Evolutionary conservation across 805 yeast genomes (phyloP), one percentile per base, ranked within the genome.

Genomic region (Candida chilensis): DNA sequence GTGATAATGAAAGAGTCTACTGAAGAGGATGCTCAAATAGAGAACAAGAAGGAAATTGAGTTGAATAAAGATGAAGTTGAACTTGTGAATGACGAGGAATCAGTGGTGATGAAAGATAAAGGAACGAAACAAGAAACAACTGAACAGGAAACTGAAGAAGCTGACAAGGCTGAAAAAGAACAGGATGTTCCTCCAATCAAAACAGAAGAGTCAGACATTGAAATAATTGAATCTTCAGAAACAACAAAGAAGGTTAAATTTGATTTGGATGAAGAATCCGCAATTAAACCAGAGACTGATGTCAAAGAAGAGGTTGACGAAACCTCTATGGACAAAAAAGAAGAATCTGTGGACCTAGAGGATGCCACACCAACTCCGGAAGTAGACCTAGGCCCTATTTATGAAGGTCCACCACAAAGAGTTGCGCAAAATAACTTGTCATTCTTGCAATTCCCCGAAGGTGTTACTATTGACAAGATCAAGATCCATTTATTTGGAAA

Each of bases 361-460:
- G 31, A 30, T 9, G 24, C 19, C 11, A 34, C 24, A 7, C 29
- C 27, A n/a, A 34, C 24, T 12, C 19, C 16, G 8, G 35, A 22
- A 16, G 32, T 18, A 4, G 32, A 27, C 16, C 9, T 20, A 15
- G 16, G 18, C 27, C 32, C 5, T n/a, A 36, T 60, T 0, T 74
- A 64, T 41, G 78, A 77, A 48, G 94, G 94, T 0, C 94, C 94
- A 1, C 51, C 60, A 2, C 86, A 77, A 43, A 63, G 63, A 31
- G 74, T 79, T 2, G 63, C 74, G 1, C 61, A 71, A 20, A 74
- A 78, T 40, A 58, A 58, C 24, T 49, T 85, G 0, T 61, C 71
- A 2, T 56, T 82, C 27, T 63, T 74, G 35, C 70, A 69, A 21
- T 72, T 74, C 38, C 52, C 53, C 14, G 54, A 49, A 16, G 54